Conservation (phyloP, 2,329 filamentous ascomycete species). For the Alternaria postmessia region DNA sequence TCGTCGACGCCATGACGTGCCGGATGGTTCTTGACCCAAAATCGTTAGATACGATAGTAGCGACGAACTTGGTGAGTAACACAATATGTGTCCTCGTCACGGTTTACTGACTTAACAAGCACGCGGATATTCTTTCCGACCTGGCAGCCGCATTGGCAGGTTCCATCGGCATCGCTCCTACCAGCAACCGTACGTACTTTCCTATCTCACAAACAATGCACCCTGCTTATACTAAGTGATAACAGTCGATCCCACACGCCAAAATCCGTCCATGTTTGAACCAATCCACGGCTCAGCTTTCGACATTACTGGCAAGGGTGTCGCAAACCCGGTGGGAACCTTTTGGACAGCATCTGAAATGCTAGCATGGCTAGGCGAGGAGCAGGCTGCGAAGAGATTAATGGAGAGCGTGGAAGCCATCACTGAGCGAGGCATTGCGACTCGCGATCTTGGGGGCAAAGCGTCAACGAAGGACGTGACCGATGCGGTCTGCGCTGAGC, state of each 20-base stretch:
- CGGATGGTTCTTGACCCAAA: conserved; percentile 69
- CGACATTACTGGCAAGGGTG: conserved; percentile 65
- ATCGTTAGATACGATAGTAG: conserved; percentile 69
- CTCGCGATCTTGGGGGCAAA: conserved; percentile 62
- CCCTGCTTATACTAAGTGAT: conserved; percentile 17
- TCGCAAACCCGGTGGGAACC: conserved; percentile 66
- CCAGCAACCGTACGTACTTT: conserved; percentile 60
- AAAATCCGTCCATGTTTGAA: conserved; percentile 69
- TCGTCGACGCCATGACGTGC: conserved; percentile 72
- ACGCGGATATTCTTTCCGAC: conserved; percentile 74
- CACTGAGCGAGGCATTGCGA: conserved; percentile 61
- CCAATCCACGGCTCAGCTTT: conserved; percentile 68
- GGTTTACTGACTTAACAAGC: conserved; percentile 23
- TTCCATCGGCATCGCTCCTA: conserved; percentile 76
- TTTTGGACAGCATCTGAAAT: conserved; percentile 69
- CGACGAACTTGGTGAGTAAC: conserved; percentile 61
- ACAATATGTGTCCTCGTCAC: neutral
- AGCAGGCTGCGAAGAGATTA: conserved; percentile 59
- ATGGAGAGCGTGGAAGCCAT: conserved; percentile 64
- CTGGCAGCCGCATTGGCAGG: conserved; percentile 74
- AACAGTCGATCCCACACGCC: conserved; percentile 65
- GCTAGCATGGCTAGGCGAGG: conserved; percentile 65
- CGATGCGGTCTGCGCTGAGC: conserved; percentile 52
- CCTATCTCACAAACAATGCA: too few species aligned
- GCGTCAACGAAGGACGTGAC: conserved; percentile 54